Evolutionary conservation across 257 asterid genomes (phyloP), one percentile per base, ranked within the genome.

Genomic region (Fraxinus americana): DNA sequence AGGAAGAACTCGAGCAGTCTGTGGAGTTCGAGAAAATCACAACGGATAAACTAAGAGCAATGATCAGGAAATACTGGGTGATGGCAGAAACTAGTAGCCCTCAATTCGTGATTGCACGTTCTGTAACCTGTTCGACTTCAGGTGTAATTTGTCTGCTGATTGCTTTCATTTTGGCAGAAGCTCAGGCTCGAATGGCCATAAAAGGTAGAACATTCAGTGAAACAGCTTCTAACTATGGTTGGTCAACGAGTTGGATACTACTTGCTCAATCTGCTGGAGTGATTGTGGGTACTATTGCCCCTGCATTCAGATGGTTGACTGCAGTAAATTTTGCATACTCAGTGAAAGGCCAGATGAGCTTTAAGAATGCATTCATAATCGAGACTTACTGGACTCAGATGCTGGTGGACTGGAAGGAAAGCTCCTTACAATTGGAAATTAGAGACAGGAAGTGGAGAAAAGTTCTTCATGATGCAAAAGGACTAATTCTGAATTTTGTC

Each of bases 31-130:
- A 77, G 32, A 65, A 43, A 4, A 36, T 80, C 11, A 59, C 54
- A 23, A 32, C 54, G 27, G 84, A 70, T 12, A 82, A 84, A 39
- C 69, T 82, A 74, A 80, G 74, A 68, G 57, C 36, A 67, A 73
- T 78, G 80, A 79, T 87, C 70, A 76, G 54, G 78, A 84, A 82
- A 77, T 79, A 87, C 16, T 84, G 87, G 86, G 86, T 87, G 77
- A 87, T 85, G 88, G 90, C 88, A 3, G 85, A 77, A 54, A 84
- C 88, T 41, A 84, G 90, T 9, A 70, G 81, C 77, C 90, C 86
- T 4, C 90, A 86, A 67, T 86, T 83, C 45, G 89, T 86, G 77
- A 83, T 85, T 25, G 90, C 88, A 9, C 87, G 90, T 21, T 88
- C 88, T 0, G 85, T 78, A 4, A 83, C 85, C 14, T 73, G 87